These are phyloP conservation scores for Luffa aegyptiaca DNA, from an alignment of 306 rosid genomes.

Conservation along the genomic window DNA sequence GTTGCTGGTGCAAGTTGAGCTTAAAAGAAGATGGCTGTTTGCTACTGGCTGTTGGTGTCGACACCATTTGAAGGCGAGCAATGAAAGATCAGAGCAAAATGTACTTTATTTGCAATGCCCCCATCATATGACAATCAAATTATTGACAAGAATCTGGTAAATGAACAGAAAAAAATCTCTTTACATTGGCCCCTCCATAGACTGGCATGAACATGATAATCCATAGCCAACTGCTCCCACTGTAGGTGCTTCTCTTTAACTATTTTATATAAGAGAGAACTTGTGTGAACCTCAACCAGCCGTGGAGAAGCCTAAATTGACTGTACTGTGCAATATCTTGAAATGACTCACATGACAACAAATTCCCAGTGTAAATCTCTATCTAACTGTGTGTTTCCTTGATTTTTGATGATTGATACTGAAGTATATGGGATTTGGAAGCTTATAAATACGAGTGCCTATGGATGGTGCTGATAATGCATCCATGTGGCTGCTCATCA, in stretches of 20 bases:
- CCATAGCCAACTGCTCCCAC: not conserved
- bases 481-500: slow-evolving; percentile 53
- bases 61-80: not conserved
- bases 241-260: not conserved
- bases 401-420: slow-evolving; percentile 20
- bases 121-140: not conserved
- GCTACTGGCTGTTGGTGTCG: not conserved
- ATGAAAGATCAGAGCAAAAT: not conserved
- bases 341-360: not conserved
- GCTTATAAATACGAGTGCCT: slow-evolving; percentile 37
- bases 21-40: not conserved
- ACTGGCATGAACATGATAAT: not conserved
- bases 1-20: not conserved
- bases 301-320: not conserved
- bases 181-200: not conserved
- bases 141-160: not conserved
- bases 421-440: slow-evolving; percentile 44
- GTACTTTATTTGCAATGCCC: not conserved
- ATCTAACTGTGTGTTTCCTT: slow-evolving; percentile 8
- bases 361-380: not conserved
- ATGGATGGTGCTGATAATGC: slow-evolving; percentile 25
- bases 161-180: not conserved
- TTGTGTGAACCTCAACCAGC: not conserved
- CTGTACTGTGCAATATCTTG: not conserved
- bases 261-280: not conserved